These are phyloP conservation scores for Neoboletus subvelutipes DNA, from an alignment of 768 basidiomycete genomes.

Conservation along the genomic window DNA sequence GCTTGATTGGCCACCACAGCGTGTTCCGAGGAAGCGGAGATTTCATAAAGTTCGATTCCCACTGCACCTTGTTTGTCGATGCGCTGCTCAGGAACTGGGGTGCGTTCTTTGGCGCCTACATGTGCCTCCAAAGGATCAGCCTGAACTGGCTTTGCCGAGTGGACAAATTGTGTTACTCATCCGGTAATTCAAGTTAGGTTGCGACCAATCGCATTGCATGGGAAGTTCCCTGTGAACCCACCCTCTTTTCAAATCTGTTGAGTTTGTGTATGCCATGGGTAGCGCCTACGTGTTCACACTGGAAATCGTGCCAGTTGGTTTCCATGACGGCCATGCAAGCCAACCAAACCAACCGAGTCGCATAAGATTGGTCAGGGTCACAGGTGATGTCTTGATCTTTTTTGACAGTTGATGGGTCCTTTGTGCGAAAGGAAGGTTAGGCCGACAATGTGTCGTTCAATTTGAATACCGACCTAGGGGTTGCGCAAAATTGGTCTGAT, in stretches of 20 bases:
- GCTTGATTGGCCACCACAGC: slow-evolving; percentile 8
- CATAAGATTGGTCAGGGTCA: not conserved
- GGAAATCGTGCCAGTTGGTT: slow-evolving; percentile 12
- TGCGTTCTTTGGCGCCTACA: slow-evolving; percentile 16
- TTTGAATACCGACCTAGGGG: not conserved
- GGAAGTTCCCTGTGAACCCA: not conserved
- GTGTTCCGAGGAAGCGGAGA: slow-evolving; percentile 14
- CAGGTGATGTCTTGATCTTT: not conserved
- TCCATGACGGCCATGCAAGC: slow-evolving; percentile 12
- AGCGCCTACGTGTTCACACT: not conserved
- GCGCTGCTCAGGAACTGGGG: slow-evolving; percentile 31
- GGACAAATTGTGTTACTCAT: not conserved
- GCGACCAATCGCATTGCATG: slow-evolving; percentile 5
- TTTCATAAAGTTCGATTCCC: slow-evolving; percentile 9
- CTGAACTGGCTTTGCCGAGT: slow-evolving; percentile 6
- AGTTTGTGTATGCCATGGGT: not conserved
- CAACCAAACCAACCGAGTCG: not conserved
- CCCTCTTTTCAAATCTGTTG: slow-evolving; percentile 3
- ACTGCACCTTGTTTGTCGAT: slow-evolving; percentile 12
- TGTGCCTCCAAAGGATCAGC: slow-evolving; percentile 2
- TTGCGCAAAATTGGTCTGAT: slow-evolving; percentile 9
- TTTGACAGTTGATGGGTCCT: not conserved
- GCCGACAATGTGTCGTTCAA: slow-evolving; percentile 2
- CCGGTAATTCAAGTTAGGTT: slow-evolving; percentile 3
- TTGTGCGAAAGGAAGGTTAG: not conserved